Conservation (phyloP, 2,329 filamentous ascomycete genomes). For the Balansia obtecta region DNA sequence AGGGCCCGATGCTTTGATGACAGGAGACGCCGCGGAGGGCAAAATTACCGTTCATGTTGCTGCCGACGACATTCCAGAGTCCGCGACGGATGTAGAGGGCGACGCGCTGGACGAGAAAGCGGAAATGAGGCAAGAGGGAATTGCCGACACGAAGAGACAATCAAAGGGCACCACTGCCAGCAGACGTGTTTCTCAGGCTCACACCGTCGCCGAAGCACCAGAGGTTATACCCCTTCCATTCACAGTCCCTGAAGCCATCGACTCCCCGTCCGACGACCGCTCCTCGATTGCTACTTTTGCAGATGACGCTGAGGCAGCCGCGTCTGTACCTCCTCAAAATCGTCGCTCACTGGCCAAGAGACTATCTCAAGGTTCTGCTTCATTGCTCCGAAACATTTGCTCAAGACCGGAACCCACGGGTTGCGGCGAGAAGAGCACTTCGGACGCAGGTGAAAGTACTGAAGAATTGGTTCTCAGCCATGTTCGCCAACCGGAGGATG, state of each 20-base stretch:
- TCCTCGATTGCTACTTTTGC: slow-evolving; percentile 63
- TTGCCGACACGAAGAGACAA: slow-evolving; percentile 10
- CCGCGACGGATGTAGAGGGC: slow-evolving; percentile 13
- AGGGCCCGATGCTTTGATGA: slow-evolving; percentile 27
- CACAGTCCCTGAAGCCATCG: slow-evolving; percentile 36
- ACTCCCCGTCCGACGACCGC: slow-evolving; percentile 29
- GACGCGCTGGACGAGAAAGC: slow-evolving; percentile 19
- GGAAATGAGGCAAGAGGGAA: slow-evolving; percentile 10
- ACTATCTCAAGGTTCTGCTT: slow-evolving; percentile 34
- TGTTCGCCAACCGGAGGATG: slow-evolving; percentile 24
- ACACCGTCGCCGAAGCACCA: slow-evolving; percentile 25
- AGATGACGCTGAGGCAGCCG: slow-evolving; percentile 38
- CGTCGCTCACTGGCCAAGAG: slow-evolving; percentile 30
- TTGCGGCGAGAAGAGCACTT: slow-evolving; percentile 4
- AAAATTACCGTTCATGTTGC: slow-evolving; percentile 42
- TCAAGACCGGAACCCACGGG: slow-evolving; percentile 15
- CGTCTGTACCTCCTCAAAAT: slow-evolving; percentile 14
- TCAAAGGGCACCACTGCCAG: slow-evolving; percentile 12
- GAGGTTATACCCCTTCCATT: slow-evolving; percentile 55
- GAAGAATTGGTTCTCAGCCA: slow-evolving; percentile 32
- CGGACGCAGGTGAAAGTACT: slow-evolving; percentile 24
- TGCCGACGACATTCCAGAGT: slow-evolving; percentile 29
- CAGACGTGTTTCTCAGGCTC: slow-evolving; percentile 9
- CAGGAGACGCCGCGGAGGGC: slow-evolving; percentile 27
- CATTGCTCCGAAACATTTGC: slow-evolving; percentile 32